These are phyloP conservation scores for Pleurotus eryngii DNA, from an alignment of 768 basidiomycete genomes.

Conservation along the genomic window DNA sequence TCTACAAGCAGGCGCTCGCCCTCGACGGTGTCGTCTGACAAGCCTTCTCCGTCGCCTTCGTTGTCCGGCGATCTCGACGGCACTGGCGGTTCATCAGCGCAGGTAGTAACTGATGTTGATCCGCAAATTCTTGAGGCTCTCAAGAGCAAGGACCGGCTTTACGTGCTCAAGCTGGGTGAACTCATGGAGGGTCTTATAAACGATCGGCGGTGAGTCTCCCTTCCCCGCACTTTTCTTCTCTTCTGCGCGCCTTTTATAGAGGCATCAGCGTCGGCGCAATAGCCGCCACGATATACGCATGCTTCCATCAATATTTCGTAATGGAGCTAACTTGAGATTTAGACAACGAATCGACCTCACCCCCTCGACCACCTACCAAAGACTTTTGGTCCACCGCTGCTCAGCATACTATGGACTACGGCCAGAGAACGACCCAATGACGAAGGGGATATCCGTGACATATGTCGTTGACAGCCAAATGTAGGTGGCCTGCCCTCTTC, in stretches of 20 bases:
- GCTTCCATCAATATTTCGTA: too few relatives aligned
- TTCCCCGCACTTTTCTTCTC: conserved; percentile 5
- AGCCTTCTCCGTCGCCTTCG: not conserved
- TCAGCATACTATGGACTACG: conserved; percentile 75
- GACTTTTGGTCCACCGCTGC: conserved; percentile 82
- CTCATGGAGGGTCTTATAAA: conserved; percentile 76
- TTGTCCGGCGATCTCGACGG: not conserved
- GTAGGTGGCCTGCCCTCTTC: conserved; percentile 41
- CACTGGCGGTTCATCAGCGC: not conserved
- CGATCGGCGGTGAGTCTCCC: conserved; percentile 60
- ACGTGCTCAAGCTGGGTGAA: conserved; percentile 87
- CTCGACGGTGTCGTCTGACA: conserved; percentile 2
- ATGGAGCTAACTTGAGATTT: conserved; percentile 9
- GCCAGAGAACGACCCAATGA: conserved; percentile 63
- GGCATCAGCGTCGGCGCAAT: too few relatives aligned
- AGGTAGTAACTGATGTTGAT: conserved; percentile 51
- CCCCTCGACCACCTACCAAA: conserved; percentile 78
- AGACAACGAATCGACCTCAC: conserved; percentile 65
- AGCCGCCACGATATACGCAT: not conserved
- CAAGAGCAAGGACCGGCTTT: conserved; percentile 83
- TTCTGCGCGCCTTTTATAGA: not conserved
- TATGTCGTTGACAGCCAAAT: conserved; percentile 67
- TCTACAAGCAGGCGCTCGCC: conserved; percentile 5
- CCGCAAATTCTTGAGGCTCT: conserved; percentile 83
- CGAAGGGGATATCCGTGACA: conserved; percentile 60